These are phyloP conservation scores for Xylaria polymorpha DNA, from an alignment of 2,329 filamentous ascomycete genomes.

Conservation along the genomic window DNA sequence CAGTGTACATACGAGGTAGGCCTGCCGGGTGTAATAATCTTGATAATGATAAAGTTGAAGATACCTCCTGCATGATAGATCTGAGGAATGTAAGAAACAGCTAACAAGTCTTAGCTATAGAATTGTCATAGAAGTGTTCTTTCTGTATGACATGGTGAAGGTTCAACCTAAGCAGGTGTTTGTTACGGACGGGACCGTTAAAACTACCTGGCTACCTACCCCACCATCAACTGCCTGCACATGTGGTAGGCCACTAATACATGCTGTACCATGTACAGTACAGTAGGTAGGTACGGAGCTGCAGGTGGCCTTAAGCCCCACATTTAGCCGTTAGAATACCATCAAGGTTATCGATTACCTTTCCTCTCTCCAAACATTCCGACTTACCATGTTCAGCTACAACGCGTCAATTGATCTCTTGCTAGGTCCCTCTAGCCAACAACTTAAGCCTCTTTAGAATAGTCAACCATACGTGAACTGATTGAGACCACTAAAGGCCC, in stretches of 20 bases:
- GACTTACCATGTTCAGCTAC: conserved; percentile 14
- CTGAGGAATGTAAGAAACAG: not conserved
- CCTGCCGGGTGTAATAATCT: conserved; percentile 19
- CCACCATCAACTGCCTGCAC: conserved; percentile 1
- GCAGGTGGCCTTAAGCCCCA: conserved; percentile 21
- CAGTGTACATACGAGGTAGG: conserved; percentile 9
- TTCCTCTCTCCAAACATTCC: conserved; percentile 3
- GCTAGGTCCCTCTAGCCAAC: not conserved
- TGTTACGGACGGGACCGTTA: not conserved
- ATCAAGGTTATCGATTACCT: not conserved
- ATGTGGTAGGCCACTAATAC: not conserved
- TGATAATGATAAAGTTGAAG: conserved; percentile 12
- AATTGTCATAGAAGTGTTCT: not conserved
- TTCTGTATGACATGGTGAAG: not conserved
- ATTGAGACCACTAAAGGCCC: not conserved
- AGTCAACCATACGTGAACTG: not conserved
- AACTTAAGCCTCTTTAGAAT: not conserved
- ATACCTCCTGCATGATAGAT: conserved; percentile 3
- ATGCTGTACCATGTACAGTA: not conserved
- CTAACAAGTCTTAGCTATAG: not conserved
- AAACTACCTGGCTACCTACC: no score
- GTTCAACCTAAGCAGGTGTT: not conserved
- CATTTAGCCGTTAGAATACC: conserved; percentile 35
- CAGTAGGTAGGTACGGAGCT: not conserved
- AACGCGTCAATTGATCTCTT: conserved; percentile 18